phyloP scores from a whole-genome alignment of 305 asterid species.

The Petunia hybrid region DNA sequence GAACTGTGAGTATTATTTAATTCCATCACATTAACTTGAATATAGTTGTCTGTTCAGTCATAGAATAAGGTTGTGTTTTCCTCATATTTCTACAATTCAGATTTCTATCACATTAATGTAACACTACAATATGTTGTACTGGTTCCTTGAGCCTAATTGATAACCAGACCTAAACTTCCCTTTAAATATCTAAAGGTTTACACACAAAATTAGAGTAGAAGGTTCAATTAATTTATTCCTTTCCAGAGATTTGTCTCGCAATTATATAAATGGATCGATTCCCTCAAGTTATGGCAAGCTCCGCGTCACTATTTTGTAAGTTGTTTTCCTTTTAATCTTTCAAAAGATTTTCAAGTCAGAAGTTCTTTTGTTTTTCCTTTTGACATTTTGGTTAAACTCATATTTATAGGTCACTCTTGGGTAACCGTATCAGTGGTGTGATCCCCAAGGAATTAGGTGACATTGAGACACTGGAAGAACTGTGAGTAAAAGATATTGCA shows the following conservation, averaged over 20 bases:
- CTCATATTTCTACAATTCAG: not conserved
- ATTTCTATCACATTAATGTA: not conserved
- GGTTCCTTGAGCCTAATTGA: not conserved
- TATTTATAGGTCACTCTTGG: constrained; percentile 65
- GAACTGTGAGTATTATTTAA: constrained; percentile 59
- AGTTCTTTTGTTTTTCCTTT: not conserved
- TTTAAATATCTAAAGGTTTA: not conserved
- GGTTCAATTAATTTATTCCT: constrained; percentile 21
- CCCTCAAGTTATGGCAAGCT: constrained; percentile 61
- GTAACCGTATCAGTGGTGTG: constrained; percentile 73
- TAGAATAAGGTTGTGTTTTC: not conserved
- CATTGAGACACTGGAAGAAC: constrained; percentile 60
- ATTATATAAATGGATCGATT: constrained; percentile 78
- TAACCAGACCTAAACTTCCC: not conserved
- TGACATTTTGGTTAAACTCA: constrained; percentile 27
- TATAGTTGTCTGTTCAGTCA: not conserved
- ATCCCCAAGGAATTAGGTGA: constrained; percentile 79
- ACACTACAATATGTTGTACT: not conserved
- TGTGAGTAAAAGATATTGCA: constrained; percentile 59
- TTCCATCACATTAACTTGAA: not conserved
- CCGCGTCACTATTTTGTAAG: constrained; percentile 64
- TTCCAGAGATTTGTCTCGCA: constrained; percentile 77
- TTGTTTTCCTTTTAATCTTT: constrained; percentile 16
- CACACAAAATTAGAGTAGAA: not conserved
- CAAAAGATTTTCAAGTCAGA: not conserved